phyloP scores from a whole-genome alignment of 2,329 filamentous ascomycete genomes.

The Aspergillus unguis region DNA sequence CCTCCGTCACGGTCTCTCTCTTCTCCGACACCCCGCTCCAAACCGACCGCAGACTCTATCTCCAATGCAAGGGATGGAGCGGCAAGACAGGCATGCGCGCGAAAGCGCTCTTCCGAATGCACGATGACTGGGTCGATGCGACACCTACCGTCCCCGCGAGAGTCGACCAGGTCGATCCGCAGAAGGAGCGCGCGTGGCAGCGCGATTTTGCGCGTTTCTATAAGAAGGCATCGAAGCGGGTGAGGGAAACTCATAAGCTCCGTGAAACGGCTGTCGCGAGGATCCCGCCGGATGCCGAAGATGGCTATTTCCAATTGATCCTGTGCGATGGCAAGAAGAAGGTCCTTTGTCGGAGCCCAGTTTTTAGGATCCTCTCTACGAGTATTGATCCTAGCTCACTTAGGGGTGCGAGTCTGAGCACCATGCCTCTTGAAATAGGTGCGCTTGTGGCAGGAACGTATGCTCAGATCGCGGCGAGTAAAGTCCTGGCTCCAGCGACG shows the following conservation, averaged over 20 bases:
- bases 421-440: conserved; percentile 64
- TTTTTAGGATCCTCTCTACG: conserved; percentile 67
- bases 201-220: conserved; percentile 63
- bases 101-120: conserved; percentile 60
- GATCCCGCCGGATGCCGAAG: conserved; percentile 60
- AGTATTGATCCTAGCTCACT: conserved; percentile 60
- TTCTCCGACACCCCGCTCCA: conserved; percentile 58
- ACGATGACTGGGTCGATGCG: conserved; percentile 63
- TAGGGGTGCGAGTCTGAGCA: conserved; percentile 62
- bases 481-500: conserved; percentile 23
- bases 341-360: conserved; percentile 62
- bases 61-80: conserved; percentile 66
- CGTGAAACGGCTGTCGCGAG: conserved; percentile 64
- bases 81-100: conserved; percentile 66
- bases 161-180: conserved; percentile 49
- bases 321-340: conserved; percentile 59
- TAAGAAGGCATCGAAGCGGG: conserved; percentile 51
- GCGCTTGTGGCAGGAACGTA: conserved; percentile 43
- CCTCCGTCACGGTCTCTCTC: conserved; percentile 62
- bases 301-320: conserved; percentile 68
- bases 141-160: conserved; percentile 55
- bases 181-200: conserved; percentile 65
- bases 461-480: conserved; percentile 34
- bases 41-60: conserved; percentile 42
- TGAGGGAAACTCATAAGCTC: conserved; percentile 50